phyloP scores from a whole-genome alignment of 176 grass and related monocot genomes.

The Guadua angustifolia region DNA sequence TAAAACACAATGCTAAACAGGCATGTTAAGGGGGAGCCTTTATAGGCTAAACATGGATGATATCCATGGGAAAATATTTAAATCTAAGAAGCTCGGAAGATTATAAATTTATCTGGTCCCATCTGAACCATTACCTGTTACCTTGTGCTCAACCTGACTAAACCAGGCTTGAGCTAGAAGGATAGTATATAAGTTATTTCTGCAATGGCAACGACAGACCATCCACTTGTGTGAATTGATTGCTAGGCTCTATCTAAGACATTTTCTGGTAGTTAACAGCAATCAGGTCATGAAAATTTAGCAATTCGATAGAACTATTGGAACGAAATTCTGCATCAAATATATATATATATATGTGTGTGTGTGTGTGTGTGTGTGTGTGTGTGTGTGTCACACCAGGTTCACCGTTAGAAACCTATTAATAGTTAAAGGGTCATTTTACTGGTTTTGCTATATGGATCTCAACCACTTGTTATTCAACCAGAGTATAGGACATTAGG shows the following conservation, averaged over 20 bases:
- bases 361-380: too few species aligned
- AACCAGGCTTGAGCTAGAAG: slow-evolving; percentile 31
- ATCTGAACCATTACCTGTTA: neutral
- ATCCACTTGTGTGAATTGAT: slow-evolving; percentile 3
- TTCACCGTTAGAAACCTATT: slow-evolving; percentile 1
- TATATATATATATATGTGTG: too few species aligned
- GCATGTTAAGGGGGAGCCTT: neutral
- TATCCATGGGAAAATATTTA: slow-evolving; percentile 10
- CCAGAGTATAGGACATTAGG: slow-evolving; percentile 35
- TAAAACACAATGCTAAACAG: slow-evolving; percentile 5
- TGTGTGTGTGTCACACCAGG: neutral
- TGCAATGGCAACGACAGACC: neutral
- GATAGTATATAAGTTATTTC: slow-evolving; percentile 6
- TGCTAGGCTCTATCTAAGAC: neutral
- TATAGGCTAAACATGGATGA: neutral
- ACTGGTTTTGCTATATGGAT: neutral
- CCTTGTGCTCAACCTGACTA: neutral
- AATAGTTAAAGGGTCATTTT: neutral
- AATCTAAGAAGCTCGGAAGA: slow-evolving; percentile 13
- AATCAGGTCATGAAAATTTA: neutral
- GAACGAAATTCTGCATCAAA: neutral
- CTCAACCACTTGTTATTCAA: slow-evolving; percentile 1
- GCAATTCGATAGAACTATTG: neutral
- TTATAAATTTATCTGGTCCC: slow-evolving; percentile 10
- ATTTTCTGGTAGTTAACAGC: slow-evolving; percentile 1